A percentile compares a stretch with the other conserved stretches of the same genome.
phyloP scores from a whole-genome alignment of 2,329 filamentous ascomycete species.

The Hirsutella minnesotensis region DNA sequence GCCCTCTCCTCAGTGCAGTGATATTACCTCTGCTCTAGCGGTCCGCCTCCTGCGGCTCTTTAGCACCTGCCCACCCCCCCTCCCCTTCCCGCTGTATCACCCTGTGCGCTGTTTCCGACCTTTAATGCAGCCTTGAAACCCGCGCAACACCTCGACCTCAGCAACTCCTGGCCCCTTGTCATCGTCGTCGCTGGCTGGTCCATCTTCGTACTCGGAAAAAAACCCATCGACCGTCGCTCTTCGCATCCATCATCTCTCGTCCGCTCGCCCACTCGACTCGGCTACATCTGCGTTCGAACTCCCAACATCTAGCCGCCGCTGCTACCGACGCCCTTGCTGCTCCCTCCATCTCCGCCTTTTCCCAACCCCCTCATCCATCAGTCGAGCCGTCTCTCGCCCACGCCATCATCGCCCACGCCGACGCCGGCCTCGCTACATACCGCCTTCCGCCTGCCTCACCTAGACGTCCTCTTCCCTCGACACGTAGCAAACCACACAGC shows the following conservation, averaged over 20 bases:
- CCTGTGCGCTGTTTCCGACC: constrained; percentile 3
- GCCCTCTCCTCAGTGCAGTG: neutral
- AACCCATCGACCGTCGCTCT: neutral
- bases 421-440: neutral
- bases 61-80: neutral
- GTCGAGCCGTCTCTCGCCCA: neutral
- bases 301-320: neutral
- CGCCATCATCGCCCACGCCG: neutral
- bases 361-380: neutral
- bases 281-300: neutral
- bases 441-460: too few relatives aligned
- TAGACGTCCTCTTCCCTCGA: neutral
- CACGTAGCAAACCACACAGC: neutral
- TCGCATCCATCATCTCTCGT: neutral
- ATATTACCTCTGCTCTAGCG: too few relatives aligned
- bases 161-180: constrained; percentile 3
- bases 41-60: constrained; percentile 2
- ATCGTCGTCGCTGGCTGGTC: constrained; percentile 1
- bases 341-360: neutral
- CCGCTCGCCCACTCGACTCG: neutral
- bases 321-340: neutral
- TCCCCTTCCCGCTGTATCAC: constrained; percentile 1
- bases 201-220: neutral
- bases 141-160: constrained; percentile 1
- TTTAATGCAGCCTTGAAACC: constrained; percentile 5